Percentiles rank a stretch among this genome's conserved stretches.
phyloP scores from a whole-genome alignment of 2,329 filamentous ascomycete genomes.

The Aspergillus ustus region DNA sequence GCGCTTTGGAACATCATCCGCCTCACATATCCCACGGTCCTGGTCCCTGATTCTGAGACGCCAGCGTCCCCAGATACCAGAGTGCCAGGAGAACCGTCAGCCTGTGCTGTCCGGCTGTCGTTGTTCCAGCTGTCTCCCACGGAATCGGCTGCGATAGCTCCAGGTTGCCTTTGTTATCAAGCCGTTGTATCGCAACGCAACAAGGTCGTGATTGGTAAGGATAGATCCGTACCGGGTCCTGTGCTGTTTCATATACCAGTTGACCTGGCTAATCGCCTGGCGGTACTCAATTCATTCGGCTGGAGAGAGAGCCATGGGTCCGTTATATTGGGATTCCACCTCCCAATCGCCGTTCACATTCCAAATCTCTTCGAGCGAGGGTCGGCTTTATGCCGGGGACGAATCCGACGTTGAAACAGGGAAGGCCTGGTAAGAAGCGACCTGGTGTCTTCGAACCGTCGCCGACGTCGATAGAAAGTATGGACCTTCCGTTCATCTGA shows the following conservation, averaged over 20 bases:
- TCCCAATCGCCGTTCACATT: constrained; percentile 12
- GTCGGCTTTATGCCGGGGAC: background rate
- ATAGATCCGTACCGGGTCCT: background rate
- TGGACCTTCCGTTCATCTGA: background rate
- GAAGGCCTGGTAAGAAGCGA: constrained; percentile 3
- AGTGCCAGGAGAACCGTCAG: background rate
- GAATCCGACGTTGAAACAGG: background rate
- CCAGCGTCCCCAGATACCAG: constrained; percentile 1
- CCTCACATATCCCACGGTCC: too few species aligned
- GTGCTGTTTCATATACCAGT: background rate
- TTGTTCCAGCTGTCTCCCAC: background rate
- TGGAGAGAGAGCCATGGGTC: background rate
- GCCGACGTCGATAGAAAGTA: constrained; percentile 1
- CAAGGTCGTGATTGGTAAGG: background rate
- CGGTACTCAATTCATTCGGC: too few species aligned
- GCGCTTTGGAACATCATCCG: too few species aligned
- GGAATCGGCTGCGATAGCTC: background rate
- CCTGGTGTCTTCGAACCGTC: constrained; percentile 1
- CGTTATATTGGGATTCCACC: constrained; percentile 2
- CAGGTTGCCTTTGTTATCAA: background rate
- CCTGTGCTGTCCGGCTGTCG: background rate
- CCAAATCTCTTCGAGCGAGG: too few species aligned
- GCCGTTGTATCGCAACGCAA: background rate
- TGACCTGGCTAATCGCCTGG: background rate
- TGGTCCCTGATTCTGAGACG: too few species aligned